Evolutionary conservation across 83 land plant genomes (phyloP), one percentile per base, ranked within the genome.

Genomic region (Diphasiastrum complanatum): DNA sequence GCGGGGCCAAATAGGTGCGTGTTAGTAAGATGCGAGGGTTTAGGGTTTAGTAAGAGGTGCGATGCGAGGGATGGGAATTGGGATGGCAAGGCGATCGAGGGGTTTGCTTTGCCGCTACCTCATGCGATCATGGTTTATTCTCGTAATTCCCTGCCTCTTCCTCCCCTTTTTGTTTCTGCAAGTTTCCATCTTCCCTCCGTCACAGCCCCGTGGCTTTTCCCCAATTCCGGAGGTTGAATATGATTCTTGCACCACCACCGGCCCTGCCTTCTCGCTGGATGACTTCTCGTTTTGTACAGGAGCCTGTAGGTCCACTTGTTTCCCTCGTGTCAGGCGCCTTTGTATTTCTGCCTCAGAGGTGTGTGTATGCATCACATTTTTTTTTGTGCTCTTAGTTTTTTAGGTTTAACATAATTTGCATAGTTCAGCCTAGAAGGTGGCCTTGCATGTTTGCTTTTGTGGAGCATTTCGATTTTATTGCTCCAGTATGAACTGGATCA

Each of bases 271-370:
- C 5, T 58, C 35, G 6, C 61, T 58, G 18, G 41, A 58, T 36
- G 41, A 11, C 3, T 33, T 24, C n/a, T 26, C 28, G 4, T 33
- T 58, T 11, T 32, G 19, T 23, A 16, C 24, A n/a, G 5, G 3
- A 2, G 33, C 35, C 43, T 35, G 65, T 5, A 2, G 27, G 8
- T 24, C 20, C 28, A 46, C 2, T 41, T 61, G 65, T 26, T 61
- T 61, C 55, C 65, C 30, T 11, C 65, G 65, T 19, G 24, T 61
- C 60, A 45, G 30, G 14, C 59, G 65, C 23, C 3, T 61, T 6
- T 61, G 65, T 57, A 16, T 61, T 46, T 41, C 58, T 46, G 8
- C 65, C 26, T 61, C 65, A 5, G 4, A 61, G 65, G 65, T 61
- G 19, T 49, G 8, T 14, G 12, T 20, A 45, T 46, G 26, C 19